Base-by-base conservation (phyloP, 129 eudicot genomes). In the Dittrichia graveolens region DNA sequence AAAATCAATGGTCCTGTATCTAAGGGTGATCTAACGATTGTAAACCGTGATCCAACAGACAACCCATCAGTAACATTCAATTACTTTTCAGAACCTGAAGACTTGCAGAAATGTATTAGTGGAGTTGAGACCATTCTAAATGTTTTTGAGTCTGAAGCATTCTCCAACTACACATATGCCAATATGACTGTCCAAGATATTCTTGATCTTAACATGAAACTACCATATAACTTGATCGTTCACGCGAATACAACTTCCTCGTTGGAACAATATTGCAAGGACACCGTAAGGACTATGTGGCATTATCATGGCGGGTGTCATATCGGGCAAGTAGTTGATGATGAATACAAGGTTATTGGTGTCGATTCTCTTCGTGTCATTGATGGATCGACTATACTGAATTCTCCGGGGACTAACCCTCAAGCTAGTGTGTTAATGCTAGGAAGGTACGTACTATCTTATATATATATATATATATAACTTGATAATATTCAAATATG, bases 391-490 rank as follows among this genome's bases (percentile, higher is more conserved):
- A 91, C 97, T 0, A 81, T 92, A 64, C 71, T 74, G 40, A 65
- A 73, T 52, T 78, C 96, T 46, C 97, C 97, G 0, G 97, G 97
- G 24, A 92, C 97, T 44, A 92, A 92, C 83, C 97, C 97, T 66
- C 97, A 92, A 78, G 97, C 97, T 47, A 89, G 94, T 24, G 85
- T 92, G 14, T 70, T 92, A 94, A 92, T 92, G 97, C 96, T 92
- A 4, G 97, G 96, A 64, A 89, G 97, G 96, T 91, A 70, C 38
- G n/a, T n/a, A n/a, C n/a, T n/a, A n/a, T n/a, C n/a, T n/a, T n/a
- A n/a, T n/a, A n/a, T n/a, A n/a, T n/a, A n/a, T n/a, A n/a, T n/a
- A n/a, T n/a, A n/a, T n/a, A n/a, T n/a, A n/a, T n/a, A n/a, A n/a
- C n/a, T n/a, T n/a, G n/a, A n/a, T n/a, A n/a, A n/a, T n/a, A n/a